phyloP scores from a whole-genome alignment of 768 basidiomycete genomes.

The Agrocybe praecox region DNA sequence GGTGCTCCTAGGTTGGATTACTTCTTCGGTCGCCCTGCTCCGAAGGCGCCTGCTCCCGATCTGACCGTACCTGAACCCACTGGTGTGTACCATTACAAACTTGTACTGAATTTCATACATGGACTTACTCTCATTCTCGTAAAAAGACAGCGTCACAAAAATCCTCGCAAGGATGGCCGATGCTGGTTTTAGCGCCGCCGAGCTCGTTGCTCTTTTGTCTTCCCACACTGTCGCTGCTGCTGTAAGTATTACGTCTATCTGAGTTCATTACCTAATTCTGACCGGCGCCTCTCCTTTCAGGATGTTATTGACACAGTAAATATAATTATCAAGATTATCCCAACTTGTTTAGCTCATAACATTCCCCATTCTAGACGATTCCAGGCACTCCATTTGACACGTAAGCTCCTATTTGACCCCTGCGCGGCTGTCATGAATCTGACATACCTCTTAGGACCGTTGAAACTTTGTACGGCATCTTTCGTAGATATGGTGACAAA shows the following conservation, averaged over 20 bases:
- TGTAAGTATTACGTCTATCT: not conserved
- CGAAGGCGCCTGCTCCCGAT: slow-evolving; percentile 21
- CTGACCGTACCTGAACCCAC: slow-evolving; percentile 21
- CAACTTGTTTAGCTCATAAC: too few species aligned
- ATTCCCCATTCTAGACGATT: slow-evolving; percentile 2
- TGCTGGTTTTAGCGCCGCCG: slow-evolving; percentile 24
- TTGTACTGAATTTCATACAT: not conserved
- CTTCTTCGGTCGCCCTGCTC: slow-evolving; percentile 28
- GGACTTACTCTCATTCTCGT: not conserved
- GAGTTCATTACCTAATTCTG: not conserved
- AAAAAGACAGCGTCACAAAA: slow-evolving; percentile 21
- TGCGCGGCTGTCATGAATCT: not conserved
- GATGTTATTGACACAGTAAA: slow-evolving; percentile 1
- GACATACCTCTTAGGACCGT: slow-evolving; percentile 2
- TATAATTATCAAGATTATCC: not conserved
- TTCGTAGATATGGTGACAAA: not conserved
- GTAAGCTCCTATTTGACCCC: not conserved
- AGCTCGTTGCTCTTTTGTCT: slow-evolving; percentile 24
- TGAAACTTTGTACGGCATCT: slow-evolving; percentile 7
- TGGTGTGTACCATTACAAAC: not conserved
- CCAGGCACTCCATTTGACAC: slow-evolving; percentile 37
- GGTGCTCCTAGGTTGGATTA: slow-evolving; percentile 34
- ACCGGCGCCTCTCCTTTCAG: not conserved
- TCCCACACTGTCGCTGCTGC: slow-evolving; percentile 26
- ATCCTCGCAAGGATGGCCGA: slow-evolving; percentile 27